Conservation (phyloP, 192 early-diverging fungal species). For the Gryganskiella cystojenkinii region DNA sequence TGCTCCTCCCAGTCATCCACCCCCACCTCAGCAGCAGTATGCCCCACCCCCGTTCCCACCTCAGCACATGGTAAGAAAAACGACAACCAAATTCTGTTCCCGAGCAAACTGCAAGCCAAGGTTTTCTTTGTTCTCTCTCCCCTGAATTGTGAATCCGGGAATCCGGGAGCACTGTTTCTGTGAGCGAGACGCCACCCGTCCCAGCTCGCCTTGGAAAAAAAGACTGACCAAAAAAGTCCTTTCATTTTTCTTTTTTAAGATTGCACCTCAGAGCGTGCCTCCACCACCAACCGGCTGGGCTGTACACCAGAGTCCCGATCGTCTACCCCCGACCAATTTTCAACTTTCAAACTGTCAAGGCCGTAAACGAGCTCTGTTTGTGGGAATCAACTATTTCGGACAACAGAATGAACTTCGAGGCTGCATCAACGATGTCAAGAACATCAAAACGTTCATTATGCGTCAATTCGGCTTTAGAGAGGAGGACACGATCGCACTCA, state of each 20-base stretch:
- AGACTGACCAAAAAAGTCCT: background rate
- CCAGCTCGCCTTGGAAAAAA: no score
- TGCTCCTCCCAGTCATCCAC: constrained; percentile 7
- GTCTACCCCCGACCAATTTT: constrained; percentile 48
- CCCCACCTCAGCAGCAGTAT: constrained; percentile 5
- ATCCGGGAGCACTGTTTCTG: background rate
- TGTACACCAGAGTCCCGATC: constrained; percentile 34
- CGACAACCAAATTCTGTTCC: constrained; percentile 37
- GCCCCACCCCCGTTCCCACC: constrained; percentile 5
- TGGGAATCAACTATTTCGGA: constrained; percentile 93
- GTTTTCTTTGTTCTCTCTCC: background rate
- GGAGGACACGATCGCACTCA: constrained; percentile 78
- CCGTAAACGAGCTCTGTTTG: constrained; percentile 84
- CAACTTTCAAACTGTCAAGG: constrained; percentile 69
- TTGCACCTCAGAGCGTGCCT: constrained; percentile 24
- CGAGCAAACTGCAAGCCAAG: background rate
- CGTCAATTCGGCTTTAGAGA: constrained; percentile 73
- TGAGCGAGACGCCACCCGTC: background rate
- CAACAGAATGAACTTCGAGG: constrained; percentile 72
- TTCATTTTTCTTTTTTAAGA: constrained; percentile 8
- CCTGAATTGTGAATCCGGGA: background rate
- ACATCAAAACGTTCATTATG: constrained; percentile 77
- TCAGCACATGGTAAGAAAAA: constrained; percentile 31
- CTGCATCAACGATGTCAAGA: constrained; percentile 88
- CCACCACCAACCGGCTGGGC: constrained; percentile 30